Evolutionary conservation across 2,329 filamentous ascomycete species (phyloP), one percentile per base, ranked within the genome.

Genomic region (Aureobasidium pullulans): DNA sequence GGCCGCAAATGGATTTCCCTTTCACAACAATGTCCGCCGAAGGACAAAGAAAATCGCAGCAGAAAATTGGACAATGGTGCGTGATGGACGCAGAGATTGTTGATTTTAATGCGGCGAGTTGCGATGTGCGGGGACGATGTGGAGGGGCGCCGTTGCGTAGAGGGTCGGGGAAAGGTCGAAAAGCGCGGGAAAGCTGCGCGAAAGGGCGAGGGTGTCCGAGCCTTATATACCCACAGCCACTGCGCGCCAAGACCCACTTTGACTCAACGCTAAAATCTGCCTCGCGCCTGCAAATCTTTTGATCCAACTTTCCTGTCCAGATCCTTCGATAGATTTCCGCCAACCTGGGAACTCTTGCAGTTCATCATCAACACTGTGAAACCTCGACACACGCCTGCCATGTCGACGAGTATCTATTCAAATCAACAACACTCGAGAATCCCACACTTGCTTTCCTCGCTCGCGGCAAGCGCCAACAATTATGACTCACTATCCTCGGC

Each of bases 11-110:
- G 19, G 43, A 44, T n/a, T 15, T 52, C 42, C 34, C 34, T 37
- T 47, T 54, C 48, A 52, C 42, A 54, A 37, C n/a, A 19, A 40
- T 31, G 39, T 47, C 47, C 13, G 40, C 48, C 37, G 48, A 32
- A 50, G 47, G 49, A 53, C 49, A 53, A 60, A 47, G 47, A 52
- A 54, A 60, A 53, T 37, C 58, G 47, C 42, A 31, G 54, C 54
- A 48, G 43, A 47, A 57, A 49, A 36, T 19, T 53, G 57, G 39
- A 52, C 58, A 60, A 52, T 48, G 37, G 31, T 31, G 52, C 40
- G 52, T 56, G n/a, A 39, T 53, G 16, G 46, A 42, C 46, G 57
- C 47, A 43, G 37, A 29, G 46, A 53, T 44, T 39, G 46, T 52
- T 46, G 34, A 15, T n/a, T 54, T 53, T 47, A 47, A 43, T 54